Evolutionary conservation across 106 monocot species (phyloP), one percentile per base, ranked within the genome.

Genomic region (Xerophyta viscosa): DNA sequence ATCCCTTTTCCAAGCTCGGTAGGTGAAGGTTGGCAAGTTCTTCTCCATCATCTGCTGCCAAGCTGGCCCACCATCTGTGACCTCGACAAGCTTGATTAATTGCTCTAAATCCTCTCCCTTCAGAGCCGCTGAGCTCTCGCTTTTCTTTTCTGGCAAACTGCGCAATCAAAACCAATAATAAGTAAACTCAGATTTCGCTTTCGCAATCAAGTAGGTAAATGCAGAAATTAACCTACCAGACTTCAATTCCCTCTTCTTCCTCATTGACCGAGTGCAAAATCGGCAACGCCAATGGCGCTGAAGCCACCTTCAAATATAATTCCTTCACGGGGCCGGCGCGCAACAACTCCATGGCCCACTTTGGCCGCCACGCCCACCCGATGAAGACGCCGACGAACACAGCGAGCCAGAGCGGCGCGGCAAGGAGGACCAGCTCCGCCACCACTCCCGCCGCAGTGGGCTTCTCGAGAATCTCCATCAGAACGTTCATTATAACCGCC

Each of bases 41-140:
- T 63, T 65, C 5, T 87, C 87, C 92, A 92, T 92, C 92, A 92
- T 87, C 17, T 70, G 72, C 4, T 48, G 58, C 91, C 91, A 86
- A 18, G 52, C 55, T 14, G 75, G 76, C 4, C 91, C 91, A 8
- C 81, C 78, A 37, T 92, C 86, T 12, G 51, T 77, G 31, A 50
- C 76, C 48, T 87, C 87, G 4, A 83, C 86, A 24, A 92, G 69
- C 28, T 64, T 50, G 29, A 33, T 58, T 2, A 92, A 59, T 57
- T 80, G 71, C 48, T 63, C 54, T 9, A 86, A 66, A 60, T 92
- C 92, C 25, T 66, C 75, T 24, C 10, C 43, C 8, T 56, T 65
- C 37, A 92, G 76, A 0, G 79, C 70, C 0, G 79, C 70, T 66
- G 77, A 66, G 41, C 46, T 48, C 23, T 58, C 68, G 10, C 52